Base-by-base conservation (phyloP, 2,329 filamentous ascomycete genomes). In the Rutstroemia sp. region DNA sequence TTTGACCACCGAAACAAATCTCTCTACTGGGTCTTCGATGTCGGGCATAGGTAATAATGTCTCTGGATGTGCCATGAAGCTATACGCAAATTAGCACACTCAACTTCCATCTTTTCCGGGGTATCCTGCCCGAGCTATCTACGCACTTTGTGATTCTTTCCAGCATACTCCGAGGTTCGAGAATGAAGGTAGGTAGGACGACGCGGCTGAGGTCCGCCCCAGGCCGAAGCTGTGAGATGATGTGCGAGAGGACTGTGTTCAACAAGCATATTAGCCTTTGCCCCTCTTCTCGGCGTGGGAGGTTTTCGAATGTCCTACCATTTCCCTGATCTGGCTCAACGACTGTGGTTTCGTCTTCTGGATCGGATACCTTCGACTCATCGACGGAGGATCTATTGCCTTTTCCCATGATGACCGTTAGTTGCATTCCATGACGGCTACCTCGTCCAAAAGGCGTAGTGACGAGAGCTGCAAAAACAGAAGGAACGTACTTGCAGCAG, bases 51-150 rank as follows among this genome's bases (percentile, higher is more conserved):
- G 86, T 4, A 99, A 83, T 34, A 99, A 85, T 68, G 91, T 95
- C 73, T 99, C 94, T 42, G 94, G 94, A 70, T 99, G 94, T 66
- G 92, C 95, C 94, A 99, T 99, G 79, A 99, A 99, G 78, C 92
- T 96, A 70, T 56, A 30, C 44, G 57, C 58, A 58, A 36, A 21
- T 48, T 39, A 10, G 40, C 8, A n/a, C 16, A 5, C n/a, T 49
- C 25, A 49, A 17, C 8, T 30, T 21, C 12, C n/a, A 10, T n/a
- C 14, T 10, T 44, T 39, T 27, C 42, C 51, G 42, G 38, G 30
- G 12, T 2, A 34, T 34, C 30, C 4, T 12, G 30, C 12, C n/a
- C 17, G 23, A 42, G 42, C 21, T 14, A 14, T 23, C 12, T 23
- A 76, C 84, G 64, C 76, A 96, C 92, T 99, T 99, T 68, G 94